phyloP scores from a whole-genome alignment of 257 asterid genomes.

The Nicotiana noctiflora region DNA sequence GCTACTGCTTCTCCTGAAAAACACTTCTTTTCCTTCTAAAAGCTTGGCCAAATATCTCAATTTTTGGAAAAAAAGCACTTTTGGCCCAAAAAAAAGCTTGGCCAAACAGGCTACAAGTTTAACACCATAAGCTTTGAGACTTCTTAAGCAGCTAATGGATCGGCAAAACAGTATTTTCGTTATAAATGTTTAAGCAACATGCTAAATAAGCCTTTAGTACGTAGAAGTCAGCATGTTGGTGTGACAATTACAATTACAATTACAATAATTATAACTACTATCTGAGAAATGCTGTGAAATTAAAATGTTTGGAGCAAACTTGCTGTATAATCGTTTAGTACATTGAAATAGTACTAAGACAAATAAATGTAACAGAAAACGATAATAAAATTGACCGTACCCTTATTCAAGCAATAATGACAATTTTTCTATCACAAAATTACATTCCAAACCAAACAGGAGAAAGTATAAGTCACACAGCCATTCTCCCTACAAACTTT shows the following conservation, averaged over 20 bases:
- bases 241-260: background rate
- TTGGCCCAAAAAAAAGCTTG: too few relatives aligned
- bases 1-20: too few relatives aligned
- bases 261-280: background rate
- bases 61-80: too few relatives aligned
- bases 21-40: too few relatives aligned
- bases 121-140: background rate
- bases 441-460: slow-evolving; percentile 2
- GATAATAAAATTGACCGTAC: background rate
- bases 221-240: background rate
- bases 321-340: background rate
- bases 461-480: background rate
- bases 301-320: slow-evolving; percentile 1
- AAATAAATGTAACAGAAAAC: background rate
- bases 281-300: background rate
- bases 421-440: background rate
- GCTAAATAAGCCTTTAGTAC: background rate
- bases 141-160: background rate
- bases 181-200: background rate
- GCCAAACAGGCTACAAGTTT: background rate
- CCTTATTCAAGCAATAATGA: background rate
- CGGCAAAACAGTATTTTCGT: background rate
- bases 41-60: too few relatives aligned
- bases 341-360: background rate
- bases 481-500: background rate